A percentile compares a stretch with the other conserved stretches of the same genome.
Evolutionary conservation across 257 asterid genomes (phyloP).

Genomic region (Fraxinus americana): DNA sequence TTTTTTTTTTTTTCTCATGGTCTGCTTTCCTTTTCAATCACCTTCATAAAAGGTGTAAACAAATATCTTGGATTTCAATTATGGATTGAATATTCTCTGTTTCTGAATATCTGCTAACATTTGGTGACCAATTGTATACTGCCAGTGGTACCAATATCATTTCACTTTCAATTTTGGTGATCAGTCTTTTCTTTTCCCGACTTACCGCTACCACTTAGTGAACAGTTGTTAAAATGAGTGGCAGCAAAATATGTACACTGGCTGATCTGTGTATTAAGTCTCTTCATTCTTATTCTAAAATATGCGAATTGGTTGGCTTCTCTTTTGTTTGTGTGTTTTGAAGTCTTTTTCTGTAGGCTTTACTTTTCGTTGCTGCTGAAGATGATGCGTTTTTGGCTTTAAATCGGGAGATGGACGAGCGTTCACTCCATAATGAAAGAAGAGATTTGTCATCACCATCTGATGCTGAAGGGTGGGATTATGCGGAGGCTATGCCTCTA

Average conservation of each 20-base stretch:
- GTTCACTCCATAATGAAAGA: conserved; percentile 60
- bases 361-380: conserved; percentile 83
- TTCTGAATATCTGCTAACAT: background rate
- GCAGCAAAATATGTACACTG: background rate
- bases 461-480: conserved; percentile 49
- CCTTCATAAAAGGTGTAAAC: background rate
- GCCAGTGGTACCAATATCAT: background rate
- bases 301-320: background rate
- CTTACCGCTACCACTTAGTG: background rate
- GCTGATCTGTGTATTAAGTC: background rate
- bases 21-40: conserved; percentile 2
- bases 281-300: background rate
- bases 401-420: conserved; percentile 68
- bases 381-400: conserved; percentile 77
- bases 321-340: background rate
- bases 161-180: background rate
- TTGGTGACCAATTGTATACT: background rate
- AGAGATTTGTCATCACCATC: conserved; percentile 35
- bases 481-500: conserved; percentile 71
- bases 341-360: conserved; percentile 46
- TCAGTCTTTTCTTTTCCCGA: background rate
- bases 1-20: conserved; percentile 8
- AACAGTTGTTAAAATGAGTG: background rate
- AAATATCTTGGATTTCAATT: background rate
- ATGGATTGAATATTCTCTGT: no score